Base-by-base conservation (phyloP, 2,329 filamentous ascomycete species). In the Scedosporium dehoogii region DNA sequence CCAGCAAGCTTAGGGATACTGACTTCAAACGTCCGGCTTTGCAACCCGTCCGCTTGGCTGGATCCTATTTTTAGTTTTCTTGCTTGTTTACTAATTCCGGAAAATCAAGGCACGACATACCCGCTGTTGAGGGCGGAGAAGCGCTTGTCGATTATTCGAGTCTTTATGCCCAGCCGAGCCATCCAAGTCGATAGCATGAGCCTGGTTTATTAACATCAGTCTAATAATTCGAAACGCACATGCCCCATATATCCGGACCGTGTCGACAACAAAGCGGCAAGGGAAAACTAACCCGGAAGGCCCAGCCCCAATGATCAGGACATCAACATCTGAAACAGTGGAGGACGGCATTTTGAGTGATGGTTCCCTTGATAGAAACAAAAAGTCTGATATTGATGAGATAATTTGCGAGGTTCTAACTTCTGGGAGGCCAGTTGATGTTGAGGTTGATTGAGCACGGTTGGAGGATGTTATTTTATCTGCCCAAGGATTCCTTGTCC, bases 91-190 rank as follows among this genome's bases (percentile, higher is more conserved):
- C 5, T 56, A 25, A 56, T 12, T 14, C n/a, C 21, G 1, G 6
- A 1, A 56, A 16, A 56, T 21, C 6, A 25, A 25, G 14, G 9
- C 6, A 7, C 2, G 3, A 56, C 51, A 16, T 56, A 56, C 58
- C 77, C 74, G 64, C 78, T 74, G 41, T 77, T 73, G 65, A 78
- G 73, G 18, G 75, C 74, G 6, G 70, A 71, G 65, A 73, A 74
- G 48, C 77, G 71, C 68, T 79, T 79, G 68, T 79, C 77, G n/a
- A 79, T 69, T 33, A 79, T 74, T n/a, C 77, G 73, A 4, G 76
- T 69, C n/a, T 71, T 69, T 60, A 79, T 67, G 12, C 75, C 75
- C 56, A 73, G 72, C 27, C 74, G 71, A 3, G 76, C 72, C 66
- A 79, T 70, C 74, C 76, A 79, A 12, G 73, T 63, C 4, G 76